Base-by-base conservation (phyloP, 2,329 filamentous ascomycete species). In the Aspergillus sp. region DNA sequence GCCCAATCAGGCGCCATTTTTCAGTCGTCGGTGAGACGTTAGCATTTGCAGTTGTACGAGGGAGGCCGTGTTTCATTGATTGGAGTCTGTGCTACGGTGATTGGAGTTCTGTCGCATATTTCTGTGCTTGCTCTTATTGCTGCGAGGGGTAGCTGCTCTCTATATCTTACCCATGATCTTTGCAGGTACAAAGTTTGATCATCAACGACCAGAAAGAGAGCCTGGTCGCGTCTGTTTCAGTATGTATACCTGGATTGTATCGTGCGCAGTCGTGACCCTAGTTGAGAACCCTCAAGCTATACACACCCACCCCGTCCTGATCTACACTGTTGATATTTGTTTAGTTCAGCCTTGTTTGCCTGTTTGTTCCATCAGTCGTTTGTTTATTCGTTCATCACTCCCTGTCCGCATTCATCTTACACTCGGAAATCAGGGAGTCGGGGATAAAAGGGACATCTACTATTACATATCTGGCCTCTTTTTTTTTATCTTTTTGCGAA, bases 1-100 rank as follows among this genome's bases (percentile, higher is more conserved):
- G 74, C 74, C 72, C 10, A 74, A 73, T 47, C 77, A 79, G 61
- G 70, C 72, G 9, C 78, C 78, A 2, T 77, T 78, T 50, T 76
- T 79, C 61, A 65, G 69, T 56, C 77, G 78, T 56, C 75, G 76
- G 58, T 78, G 59, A 75, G 43, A 58, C 52, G 73, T 17, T 74
- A 72, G 60, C 71, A 63, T 64, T n/a, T 70, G 66, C 57, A 70
- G 70, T 50, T 70, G 69, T 4, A 63, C 65, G 60, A 72, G 73
- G 17, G 25, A 17, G 25, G 15, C 23, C 10, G 32, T 36, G 32
- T 28, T 30, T 17, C 25, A n/a, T 21, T 50, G 12, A 32, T 9
- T 50, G 47, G 23, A 49, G 47, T 30, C 8, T 25, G 45, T 50
- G 47, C 17, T 30, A n/a, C 15, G 32, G n/a, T 50, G 47, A 28